Evolutionary conservation across 2,329 filamentous ascomycete genomes (phyloP).

Genomic region (Tolypocladium cylindrosporum): DNA sequence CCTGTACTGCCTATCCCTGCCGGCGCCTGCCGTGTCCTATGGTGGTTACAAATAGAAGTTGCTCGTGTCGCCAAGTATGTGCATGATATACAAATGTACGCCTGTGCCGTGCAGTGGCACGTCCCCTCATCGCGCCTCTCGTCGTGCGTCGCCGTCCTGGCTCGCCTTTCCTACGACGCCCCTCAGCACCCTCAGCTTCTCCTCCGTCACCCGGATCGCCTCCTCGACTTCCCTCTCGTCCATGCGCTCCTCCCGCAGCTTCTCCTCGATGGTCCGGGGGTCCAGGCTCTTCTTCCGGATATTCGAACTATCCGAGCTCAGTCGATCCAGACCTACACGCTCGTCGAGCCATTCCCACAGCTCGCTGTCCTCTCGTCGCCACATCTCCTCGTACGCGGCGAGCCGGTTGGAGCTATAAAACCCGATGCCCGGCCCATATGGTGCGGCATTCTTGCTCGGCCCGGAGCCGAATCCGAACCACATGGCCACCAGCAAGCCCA

Average conservation of each 20-base stretch:
- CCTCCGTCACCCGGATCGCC: constrained; percentile 77
- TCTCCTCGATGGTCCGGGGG: constrained; percentile 49
- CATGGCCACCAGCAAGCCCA: constrained; percentile 61
- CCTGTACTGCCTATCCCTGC: not conserved
- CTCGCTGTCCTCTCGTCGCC: constrained; percentile 77
- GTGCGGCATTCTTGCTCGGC: constrained; percentile 23
- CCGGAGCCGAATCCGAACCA: constrained; percentile 59
- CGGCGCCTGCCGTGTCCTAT: not conserved
- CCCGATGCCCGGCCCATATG: constrained; percentile 22
- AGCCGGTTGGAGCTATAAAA: constrained; percentile 51
- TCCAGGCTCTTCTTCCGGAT: constrained; percentile 39
- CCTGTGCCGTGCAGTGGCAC: not conserved
- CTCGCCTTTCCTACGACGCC: constrained; percentile 50
- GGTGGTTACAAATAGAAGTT: not conserved
- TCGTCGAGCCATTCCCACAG: constrained; percentile 93
- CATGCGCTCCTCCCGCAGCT: constrained; percentile 50
- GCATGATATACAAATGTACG: constrained; percentile 1
- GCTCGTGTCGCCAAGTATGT: not conserved
- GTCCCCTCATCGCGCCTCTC: not conserved
- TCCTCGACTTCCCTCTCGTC: constrained; percentile 65
- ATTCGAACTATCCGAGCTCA: constrained; percentile 24
- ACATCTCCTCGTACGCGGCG: constrained; percentile 86
- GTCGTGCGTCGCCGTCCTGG: not conserved
- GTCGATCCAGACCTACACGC: constrained; percentile 61
- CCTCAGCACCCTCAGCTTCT: constrained; percentile 70